Evolutionary conservation across 2,329 filamentous ascomycete species (phyloP), one percentile per base, ranked within the genome.

Genomic region (Pestalotiopsis sp.): DNA sequence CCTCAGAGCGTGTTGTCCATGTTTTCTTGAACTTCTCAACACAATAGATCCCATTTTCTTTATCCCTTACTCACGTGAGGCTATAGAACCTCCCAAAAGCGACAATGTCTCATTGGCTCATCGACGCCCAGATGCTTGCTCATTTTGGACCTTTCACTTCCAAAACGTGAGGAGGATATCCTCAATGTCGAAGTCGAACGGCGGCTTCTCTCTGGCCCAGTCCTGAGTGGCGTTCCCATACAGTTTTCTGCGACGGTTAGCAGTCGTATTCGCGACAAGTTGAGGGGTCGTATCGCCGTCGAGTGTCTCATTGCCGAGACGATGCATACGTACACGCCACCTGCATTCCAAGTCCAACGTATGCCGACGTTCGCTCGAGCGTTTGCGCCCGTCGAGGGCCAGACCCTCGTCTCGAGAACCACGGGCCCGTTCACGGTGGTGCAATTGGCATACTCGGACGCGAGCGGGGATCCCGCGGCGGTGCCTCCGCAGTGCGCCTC

Each of bases 181-280:
- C 6, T 23, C 31, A 23, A 55, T 65, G 13, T 23, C 38, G n/a
- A 65, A 65, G 39, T 65, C 23, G 23, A 57, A 58, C 6, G 63
- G 63, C 12, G 63, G 36, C 9, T 25, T 55, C 31, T 65, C 63
- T 36, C 63, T 23, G 12, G 63, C 63, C 63, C 63, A 65, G 20
- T 65, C 63, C 45, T 65, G 14, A 11, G 23, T 20, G 17, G 45
- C 52, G 20, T 57, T 57, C 23, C n/a, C 63, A 9, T 25, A n/a
- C 6, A 65, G 3, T 23, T 65, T 58, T 13, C 63, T 41, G 63
- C 9, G 17, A 36, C 13, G 45, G 27, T 52, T n/a, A 52, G 17
- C 20, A 52, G 45, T 20, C 45, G 14, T 20, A 23, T 9, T 52
- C 45, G 6, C 20, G 17, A 52, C 7, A 52, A 20, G 14, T 36